phyloP scores from a whole-genome alignment of 2,329 filamentous ascomycete species.

The Zasmidium cellare region DNA sequence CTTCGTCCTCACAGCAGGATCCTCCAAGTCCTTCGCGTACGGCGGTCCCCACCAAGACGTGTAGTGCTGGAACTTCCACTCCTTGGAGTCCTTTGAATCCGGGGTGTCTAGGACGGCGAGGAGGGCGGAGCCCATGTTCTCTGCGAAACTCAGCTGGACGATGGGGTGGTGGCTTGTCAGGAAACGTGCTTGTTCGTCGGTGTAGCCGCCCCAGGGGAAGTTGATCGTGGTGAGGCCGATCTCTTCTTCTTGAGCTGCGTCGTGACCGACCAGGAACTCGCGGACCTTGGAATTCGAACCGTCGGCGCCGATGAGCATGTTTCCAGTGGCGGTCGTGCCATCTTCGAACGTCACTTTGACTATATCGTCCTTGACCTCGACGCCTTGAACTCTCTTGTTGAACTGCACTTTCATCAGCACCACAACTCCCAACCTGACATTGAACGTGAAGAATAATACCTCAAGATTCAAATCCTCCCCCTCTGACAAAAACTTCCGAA shows the following conservation, averaged over 20 bases:
- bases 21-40: slow-evolving; percentile 9
- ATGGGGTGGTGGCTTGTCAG: slow-evolving; percentile 16
- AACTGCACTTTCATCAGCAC: slow-evolving; percentile 1
- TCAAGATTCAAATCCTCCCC: background rate
- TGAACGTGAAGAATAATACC: too few species aligned
- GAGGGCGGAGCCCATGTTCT: slow-evolving; percentile 9
- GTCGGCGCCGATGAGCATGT: slow-evolving; percentile 30
- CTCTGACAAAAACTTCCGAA: slow-evolving; percentile 9
- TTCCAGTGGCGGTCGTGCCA: slow-evolving; percentile 22
- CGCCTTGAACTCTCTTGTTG: slow-evolving; percentile 9
- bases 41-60: slow-evolving; percentile 15
- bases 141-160: slow-evolving; percentile 16
- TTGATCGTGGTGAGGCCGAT: slow-evolving; percentile 14
- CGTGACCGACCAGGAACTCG: slow-evolving; percentile 14
- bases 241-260: slow-evolving; percentile 10
- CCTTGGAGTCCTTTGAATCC: slow-evolving; percentile 12
- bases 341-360: slow-evolving; percentile 28
- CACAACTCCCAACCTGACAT: too few species aligned
- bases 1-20: slow-evolving; percentile 12
- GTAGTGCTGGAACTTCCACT: slow-evolving; percentile 8
- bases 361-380: slow-evolving; percentile 10
- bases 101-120: slow-evolving; percentile 14
- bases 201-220: slow-evolving; percentile 11
- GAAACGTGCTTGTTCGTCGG: slow-evolving; percentile 13
- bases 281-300: slow-evolving; percentile 34